These are phyloP conservation scores for Microstroma glucosiphilum DNA, from an alignment of 1,284 basidiomycete species.

Conservation along the genomic window DNA sequence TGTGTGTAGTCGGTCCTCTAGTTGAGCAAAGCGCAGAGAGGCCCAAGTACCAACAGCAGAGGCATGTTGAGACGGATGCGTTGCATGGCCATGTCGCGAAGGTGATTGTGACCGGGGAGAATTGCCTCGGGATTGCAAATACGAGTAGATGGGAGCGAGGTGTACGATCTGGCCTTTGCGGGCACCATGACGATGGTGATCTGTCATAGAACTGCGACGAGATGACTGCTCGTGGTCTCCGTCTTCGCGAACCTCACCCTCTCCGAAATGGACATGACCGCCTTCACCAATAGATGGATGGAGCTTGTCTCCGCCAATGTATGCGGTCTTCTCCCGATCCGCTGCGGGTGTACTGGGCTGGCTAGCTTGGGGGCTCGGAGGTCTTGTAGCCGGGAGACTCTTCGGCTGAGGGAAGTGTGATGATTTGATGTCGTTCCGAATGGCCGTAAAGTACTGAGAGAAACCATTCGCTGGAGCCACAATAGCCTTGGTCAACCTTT, in stretches of 20 bases:
- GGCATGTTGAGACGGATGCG: slow-evolving; percentile 9
- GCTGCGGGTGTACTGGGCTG: background rate
- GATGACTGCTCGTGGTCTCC: background rate
- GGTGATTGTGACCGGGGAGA: background rate
- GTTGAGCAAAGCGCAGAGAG: slow-evolving; percentile 30
- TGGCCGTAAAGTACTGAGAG: slow-evolving; percentile 56
- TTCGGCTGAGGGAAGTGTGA: slow-evolving; percentile 19
- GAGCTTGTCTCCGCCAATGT: background rate
- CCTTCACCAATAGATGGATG: too few species aligned
- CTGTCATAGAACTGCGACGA: background rate
- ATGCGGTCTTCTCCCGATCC: background rate
- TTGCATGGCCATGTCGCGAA: background rate
- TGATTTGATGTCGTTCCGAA: slow-evolving; percentile 27
- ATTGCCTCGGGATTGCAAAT: background rate
- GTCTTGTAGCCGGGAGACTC: background rate
- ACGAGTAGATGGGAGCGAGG: background rate
- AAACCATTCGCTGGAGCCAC: slow-evolving; percentile 62
- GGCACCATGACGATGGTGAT: background rate
- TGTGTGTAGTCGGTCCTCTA: slow-evolving; percentile 35
- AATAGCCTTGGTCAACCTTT: slow-evolving; percentile 44
- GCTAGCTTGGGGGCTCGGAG: background rate
- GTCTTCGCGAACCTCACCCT: background rate
- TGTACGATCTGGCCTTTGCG: background rate
- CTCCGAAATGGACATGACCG: too few species aligned
- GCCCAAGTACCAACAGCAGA: slow-evolving; percentile 43